Evolutionary conservation across 345 rosid genomes (phyloP), one percentile per base, ranked within the genome.

Genomic region (Abelmoschus esculentus): DNA sequence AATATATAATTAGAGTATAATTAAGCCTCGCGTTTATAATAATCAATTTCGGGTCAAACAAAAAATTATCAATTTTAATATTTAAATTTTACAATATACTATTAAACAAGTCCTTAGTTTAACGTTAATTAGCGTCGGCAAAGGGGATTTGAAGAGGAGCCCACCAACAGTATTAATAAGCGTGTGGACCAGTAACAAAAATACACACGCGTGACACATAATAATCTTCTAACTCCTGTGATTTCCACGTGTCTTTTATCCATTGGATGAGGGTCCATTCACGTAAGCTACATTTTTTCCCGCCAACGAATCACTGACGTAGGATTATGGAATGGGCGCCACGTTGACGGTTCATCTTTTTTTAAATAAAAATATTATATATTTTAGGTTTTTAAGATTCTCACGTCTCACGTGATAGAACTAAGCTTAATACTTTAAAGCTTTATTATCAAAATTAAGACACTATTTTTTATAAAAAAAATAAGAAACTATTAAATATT

Each of bases 331-430:
- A 60, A 61, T 44, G 7, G 0, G 0, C 5, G 70, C 75, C 86
- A 83, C 90, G 83, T 86, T 81, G 77, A 7, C 38, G 71, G 52
- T 31, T 18, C 17, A 2, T 29, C 15, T 22, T 7, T 18, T 17
- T 52, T 18, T 18, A 17, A 15, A 52, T 2, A 52, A n/a, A 52
- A 15, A 17, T 52, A 52, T 2, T 52, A 12, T 46, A 11, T 46
- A 34, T 17, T 19, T 54, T 17, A 14, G 56, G 78, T 80, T 36
- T 67, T 26, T 66, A 46, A 77, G 72, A 61, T 61, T 76, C 71
- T 73, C 77, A 82, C 90, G 86, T 80, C 79, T 86, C 85, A 72
- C 76, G 70, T 74, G 77, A 54, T 76, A 72, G 38, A 1, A 68
- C 34, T 18, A 69, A 38, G 64, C 56, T 34, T 58, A 42, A 42